Evolutionary conservation across 345 rosid genomes (phyloP).

Genomic region (Dipteronia dyeriana): DNA sequence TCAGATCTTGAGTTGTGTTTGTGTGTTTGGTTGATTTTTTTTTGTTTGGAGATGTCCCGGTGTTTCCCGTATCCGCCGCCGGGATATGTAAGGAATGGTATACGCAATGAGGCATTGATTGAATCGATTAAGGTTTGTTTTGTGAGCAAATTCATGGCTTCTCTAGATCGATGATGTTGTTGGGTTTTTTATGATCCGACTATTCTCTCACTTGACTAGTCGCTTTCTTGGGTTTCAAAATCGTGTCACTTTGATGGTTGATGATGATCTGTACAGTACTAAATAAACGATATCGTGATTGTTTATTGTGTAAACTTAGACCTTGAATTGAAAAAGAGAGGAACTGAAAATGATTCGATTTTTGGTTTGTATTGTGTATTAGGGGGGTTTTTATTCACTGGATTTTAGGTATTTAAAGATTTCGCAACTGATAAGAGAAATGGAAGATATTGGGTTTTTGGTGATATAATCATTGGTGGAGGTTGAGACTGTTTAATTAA

Average conservation of each 20-base stretch:
- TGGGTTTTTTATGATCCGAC: background rate
- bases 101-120: slow-evolving; percentile 40
- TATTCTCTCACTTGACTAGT: background rate
- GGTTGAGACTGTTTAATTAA: background rate
- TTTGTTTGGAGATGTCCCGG: slow-evolving; percentile 32
- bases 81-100: slow-evolving; percentile 37
- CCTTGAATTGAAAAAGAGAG: too few species aligned
- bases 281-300: too few species aligned
- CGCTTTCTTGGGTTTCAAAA: background rate
- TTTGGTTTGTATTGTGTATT: too few species aligned
- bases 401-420: too few species aligned
- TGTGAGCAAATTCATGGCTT: background rate
- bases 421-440: background rate
- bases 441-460: background rate
- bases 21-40: background rate
- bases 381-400: too few species aligned
- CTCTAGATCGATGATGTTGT: slow-evolving; percentile 1
- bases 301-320: too few species aligned
- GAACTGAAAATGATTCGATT: too few species aligned
- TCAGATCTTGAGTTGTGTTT: too few species aligned
- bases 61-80: slow-evolving; percentile 41
- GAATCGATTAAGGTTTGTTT: slow-evolving; percentile 46
- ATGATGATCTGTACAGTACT: too few species aligned
- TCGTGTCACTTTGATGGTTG: too few species aligned
- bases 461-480: background rate